These are phyloP conservation scores for Calonectria hongkongensis DNA, from an alignment of 2,329 filamentous ascomycete genomes.

Conservation along the genomic window DNA sequence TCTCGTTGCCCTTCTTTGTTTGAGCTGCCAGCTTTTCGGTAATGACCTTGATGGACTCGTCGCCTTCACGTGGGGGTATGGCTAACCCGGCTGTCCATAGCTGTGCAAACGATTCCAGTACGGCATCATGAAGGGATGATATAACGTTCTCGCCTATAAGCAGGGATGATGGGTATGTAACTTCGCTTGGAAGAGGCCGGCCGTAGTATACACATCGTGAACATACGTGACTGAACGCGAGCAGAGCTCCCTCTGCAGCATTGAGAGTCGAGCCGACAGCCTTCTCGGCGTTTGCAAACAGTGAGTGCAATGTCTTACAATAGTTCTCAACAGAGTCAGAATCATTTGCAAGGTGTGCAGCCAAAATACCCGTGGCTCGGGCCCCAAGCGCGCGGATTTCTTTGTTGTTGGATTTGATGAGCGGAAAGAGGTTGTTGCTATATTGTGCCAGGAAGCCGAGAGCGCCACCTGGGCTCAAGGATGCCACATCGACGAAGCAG, in stretches of 20 bases:
- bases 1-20: constrained; percentile 88
- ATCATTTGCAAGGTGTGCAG: constrained; percentile 75
- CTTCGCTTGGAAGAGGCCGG: constrained; percentile 52
- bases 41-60: constrained; percentile 64
- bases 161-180: constrained; percentile 57
- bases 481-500: constrained; percentile 72
- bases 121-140: constrained; percentile 64
- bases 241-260: constrained; percentile 67
- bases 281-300: constrained; percentile 67
- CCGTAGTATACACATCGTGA: constrained; percentile 68
- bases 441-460: constrained; percentile 70
- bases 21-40: constrained; percentile 78
- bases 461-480: constrained; percentile 69
- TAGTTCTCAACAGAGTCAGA: constrained; percentile 55
- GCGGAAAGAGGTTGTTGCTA: constrained; percentile 72
- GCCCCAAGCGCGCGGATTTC: constrained; percentile 80
- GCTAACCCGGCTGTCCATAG: constrained; percentile 68
- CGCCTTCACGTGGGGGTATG: constrained; percentile 56
- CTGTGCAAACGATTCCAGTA: constrained; percentile 67
- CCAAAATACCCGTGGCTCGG: constrained; percentile 84
- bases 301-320: constrained; percentile 59
- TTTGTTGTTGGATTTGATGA: constrained; percentile 83
- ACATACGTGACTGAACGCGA: constrained; percentile 66
- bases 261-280: constrained; percentile 66
- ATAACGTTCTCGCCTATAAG: constrained; percentile 56